Conservation (phyloP, 495 filamentous ascomycete species). For the Hypoxylon trugodes region DNA sequence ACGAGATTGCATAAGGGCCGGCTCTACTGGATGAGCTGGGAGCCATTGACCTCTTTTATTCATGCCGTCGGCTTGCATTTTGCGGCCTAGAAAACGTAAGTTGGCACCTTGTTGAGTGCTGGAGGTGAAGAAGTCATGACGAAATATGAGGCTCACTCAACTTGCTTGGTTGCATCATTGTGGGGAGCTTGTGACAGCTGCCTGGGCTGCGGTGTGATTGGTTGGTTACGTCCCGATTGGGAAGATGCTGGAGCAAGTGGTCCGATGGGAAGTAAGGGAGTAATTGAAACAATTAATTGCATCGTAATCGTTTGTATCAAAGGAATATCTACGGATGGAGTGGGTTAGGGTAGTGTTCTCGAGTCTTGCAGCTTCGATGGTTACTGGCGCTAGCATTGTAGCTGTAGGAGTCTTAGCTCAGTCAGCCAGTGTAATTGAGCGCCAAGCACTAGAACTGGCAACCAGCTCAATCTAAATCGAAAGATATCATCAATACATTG, state of each 20-base stretch:
- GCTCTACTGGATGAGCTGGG: neutral
- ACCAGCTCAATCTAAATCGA: too few relatives aligned
- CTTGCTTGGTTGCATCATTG: constrained; percentile 27
- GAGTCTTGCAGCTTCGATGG: too few relatives aligned
- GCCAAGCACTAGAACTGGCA: too few relatives aligned
- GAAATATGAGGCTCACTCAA: constrained; percentile 12
- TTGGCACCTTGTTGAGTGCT: neutral
- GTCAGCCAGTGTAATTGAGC: too few relatives aligned
- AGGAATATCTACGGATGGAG: too few relatives aligned
- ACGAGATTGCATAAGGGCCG: constrained; percentile 16
- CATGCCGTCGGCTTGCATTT: too few relatives aligned
- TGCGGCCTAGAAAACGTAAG: neutral
- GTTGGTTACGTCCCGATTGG: neutral
- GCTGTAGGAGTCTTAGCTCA: too few relatives aligned
- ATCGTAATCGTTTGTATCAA: neutral
- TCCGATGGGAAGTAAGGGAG: neutral
- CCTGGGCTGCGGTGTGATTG: neutral
- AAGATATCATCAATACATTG: too few relatives aligned
- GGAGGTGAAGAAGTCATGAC: constrained; percentile 18
- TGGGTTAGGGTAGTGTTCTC: too few relatives aligned
- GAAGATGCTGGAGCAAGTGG: neutral
- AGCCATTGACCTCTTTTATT: constrained; percentile 14
- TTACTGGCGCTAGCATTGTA: too few relatives aligned
- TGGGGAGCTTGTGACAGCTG: constrained; percentile 12
- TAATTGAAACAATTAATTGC: too few relatives aligned